Conservation (phyloP, 192 early-diverging fungal species). For the Coemansia sp. region DNA sequence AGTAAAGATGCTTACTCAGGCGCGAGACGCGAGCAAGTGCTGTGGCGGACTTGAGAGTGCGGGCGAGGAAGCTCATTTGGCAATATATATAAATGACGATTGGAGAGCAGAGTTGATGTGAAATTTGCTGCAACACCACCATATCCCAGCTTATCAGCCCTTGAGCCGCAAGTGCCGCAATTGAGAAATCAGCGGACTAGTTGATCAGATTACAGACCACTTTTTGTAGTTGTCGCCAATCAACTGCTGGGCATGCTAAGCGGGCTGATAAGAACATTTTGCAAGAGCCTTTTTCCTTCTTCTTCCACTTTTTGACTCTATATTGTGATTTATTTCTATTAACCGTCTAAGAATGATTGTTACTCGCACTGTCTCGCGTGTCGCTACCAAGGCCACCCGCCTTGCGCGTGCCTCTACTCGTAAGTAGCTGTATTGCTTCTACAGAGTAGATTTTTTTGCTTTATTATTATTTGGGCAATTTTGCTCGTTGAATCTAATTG, state of each 20-base stretch:
- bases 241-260: background rate
- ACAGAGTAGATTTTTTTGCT: background rate
- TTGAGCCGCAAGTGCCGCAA: background rate
- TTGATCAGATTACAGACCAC: background rate
- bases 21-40: constrained; percentile 26
- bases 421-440: constrained; percentile 24
- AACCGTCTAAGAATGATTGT: constrained; percentile 39
- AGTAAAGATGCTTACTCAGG: constrained; percentile 33
- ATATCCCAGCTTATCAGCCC: background rate
- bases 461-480: background rate
- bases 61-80: constrained; percentile 47
- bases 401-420: constrained; percentile 30
- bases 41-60: constrained; percentile 41
- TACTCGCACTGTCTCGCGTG: constrained; percentile 47
- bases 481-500: background rate
- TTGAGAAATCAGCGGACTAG: background rate
- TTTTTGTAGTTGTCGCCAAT: background rate
- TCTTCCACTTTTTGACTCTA: constrained; percentile 11
- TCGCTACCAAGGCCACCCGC: constrained; percentile 44
- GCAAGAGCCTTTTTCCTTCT: background rate
- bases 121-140: background rate
- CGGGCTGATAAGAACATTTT: constrained; percentile 2
- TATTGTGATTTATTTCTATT: background rate
- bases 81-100: constrained; percentile 6
- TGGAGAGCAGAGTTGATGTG: constrained; percentile 11